Base-by-base conservation (phyloP, 257 asterid species). In the Lithospermum erythrorhizon region DNA sequence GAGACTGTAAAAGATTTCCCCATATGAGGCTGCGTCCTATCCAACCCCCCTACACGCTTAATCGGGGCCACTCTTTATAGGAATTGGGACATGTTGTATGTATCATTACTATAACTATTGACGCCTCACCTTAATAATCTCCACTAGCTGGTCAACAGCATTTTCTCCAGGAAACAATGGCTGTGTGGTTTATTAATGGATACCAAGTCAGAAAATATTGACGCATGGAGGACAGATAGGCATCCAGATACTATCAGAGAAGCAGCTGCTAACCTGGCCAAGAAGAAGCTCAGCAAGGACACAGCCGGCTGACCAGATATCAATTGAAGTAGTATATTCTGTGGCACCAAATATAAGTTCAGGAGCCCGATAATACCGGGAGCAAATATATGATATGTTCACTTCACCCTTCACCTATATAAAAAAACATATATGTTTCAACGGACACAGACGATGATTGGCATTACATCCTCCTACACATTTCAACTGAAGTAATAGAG, bases 251-350 rank as follows among this genome's bases (percentile, higher is more conserved):
- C 21, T 3, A 32, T 16, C 11, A 24, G 19, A 53, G 57, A 22
- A 55, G 27, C 35, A 29, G 63, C 51, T 22, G 72, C 74, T 69
- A 72, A 90, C 98, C 81, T 89, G 94, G 68, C 97, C 97, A 57
- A 89, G 72, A 68, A 89, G 97, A 68, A 89, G 95, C 82, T 89
- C 97, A 62, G 91, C 97, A 56, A 89, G 90, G 67, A 89, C 94
- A 74, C 97, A 89, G 61, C 97, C 98, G 49, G 98, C 96, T 22
- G 98, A 90, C 98, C 98, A 90, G 62, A 90, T 90, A 76, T 90
- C 98, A 73, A 90, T 87, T 49, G 98, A 87, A 11, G 89, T 74
- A 53, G 90, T 79, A 73, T 90, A 90, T 60, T 90, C 98, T 2
- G 98, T 90, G 17, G 98, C 98, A 56, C 96, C 98, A 71, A 90